Evolutionary conservation across 2,329 filamentous ascomycete species (phyloP).

Genomic region (Thyridium curvatum): DNA sequence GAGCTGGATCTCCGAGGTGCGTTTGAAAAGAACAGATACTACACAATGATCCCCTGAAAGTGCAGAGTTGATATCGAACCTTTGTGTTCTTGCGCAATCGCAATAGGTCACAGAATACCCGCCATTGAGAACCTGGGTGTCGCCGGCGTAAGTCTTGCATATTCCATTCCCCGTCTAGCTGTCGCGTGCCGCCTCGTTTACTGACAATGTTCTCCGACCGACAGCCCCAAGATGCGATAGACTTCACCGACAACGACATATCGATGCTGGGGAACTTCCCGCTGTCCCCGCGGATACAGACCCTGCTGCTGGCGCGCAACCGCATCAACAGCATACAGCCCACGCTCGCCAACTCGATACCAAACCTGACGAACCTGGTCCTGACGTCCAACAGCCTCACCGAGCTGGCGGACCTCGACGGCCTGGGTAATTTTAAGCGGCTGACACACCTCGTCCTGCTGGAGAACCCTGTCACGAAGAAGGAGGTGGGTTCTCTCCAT

Average conservation of each 20-base stretch:
- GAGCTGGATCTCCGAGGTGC: slow-evolving; percentile 99
- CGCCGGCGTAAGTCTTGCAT: slow-evolving; percentile 63
- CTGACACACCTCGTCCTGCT: slow-evolving; percentile 76
- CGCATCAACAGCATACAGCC: slow-evolving; percentile 77
- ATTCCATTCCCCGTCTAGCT: slow-evolving; percentile 4
- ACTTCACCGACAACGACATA: slow-evolving; percentile 98
- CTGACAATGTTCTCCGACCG: slow-evolving; percentile 3
- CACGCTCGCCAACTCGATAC: slow-evolving; percentile 66
- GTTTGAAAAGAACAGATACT: slow-evolving; percentile 96
- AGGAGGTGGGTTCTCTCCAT: slow-evolving; percentile 64
- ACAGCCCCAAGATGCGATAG: slow-evolving; percentile 91
- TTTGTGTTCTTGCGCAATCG: slow-evolving; percentile 24
- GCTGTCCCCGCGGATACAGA: slow-evolving; percentile 79
- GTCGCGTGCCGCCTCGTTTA: neutral
- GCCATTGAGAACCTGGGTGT: slow-evolving; percentile 96
- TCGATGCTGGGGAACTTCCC: slow-evolving; percentile 86
- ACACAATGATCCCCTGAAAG: slow-evolving; percentile 55
- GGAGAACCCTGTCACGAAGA: slow-evolving; percentile 86
- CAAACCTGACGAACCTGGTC: slow-evolving; percentile 75
- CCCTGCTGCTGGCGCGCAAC: slow-evolving; percentile 84
- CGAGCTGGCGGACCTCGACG: slow-evolving; percentile 83
- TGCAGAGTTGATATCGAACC: slow-evolving; percentile 79
- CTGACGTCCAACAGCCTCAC: slow-evolving; percentile 75
- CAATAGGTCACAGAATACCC: slow-evolving; percentile 91
- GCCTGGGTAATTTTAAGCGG: slow-evolving; percentile 60